These are phyloP conservation scores for Knoxia roxburghii DNA, from an alignment of 257 asterid species.

Conservation along the genomic window DNA sequence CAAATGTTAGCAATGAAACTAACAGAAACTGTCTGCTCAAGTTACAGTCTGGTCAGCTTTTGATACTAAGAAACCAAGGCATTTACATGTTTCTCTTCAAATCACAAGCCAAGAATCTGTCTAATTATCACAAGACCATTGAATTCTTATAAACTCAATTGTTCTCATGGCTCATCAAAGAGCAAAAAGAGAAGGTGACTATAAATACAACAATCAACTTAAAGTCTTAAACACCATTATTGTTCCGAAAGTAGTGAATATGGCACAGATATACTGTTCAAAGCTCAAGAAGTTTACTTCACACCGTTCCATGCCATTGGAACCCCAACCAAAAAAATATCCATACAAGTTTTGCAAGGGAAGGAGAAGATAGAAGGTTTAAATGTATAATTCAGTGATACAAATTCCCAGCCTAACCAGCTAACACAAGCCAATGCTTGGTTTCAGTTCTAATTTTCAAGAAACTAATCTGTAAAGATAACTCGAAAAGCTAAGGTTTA, in stretches of 20 bases:
- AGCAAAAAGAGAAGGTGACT: background rate
- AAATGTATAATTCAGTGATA: background rate
- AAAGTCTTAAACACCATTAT: background rate
- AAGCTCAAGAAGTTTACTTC: background rate
- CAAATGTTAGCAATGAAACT: background rate
- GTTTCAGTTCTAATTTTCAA: background rate
- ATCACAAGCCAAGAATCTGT: background rate
- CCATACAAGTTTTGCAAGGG: too few species aligned
- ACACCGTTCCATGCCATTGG: background rate
- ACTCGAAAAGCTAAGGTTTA: too few species aligned
- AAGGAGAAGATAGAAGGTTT: too few species aligned
- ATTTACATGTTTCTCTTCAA: background rate
- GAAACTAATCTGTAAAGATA: background rate
- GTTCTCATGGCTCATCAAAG: background rate
- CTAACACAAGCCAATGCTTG: background rate
- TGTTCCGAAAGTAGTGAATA: background rate
- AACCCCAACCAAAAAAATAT: too few species aligned
- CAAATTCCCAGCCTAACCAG: background rate
- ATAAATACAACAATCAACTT: background rate
- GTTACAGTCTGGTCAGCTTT: too few species aligned
- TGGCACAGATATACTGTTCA: background rate
- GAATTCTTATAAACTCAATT: background rate
- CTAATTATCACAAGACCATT: background rate
- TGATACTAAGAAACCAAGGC: background rate
- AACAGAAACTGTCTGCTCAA: background rate